A percentile compares a stretch with the other conserved stretches of the same genome.
Evolutionary conservation across 305 asterid species (phyloP).

Genomic region (Solanum hybrid): DNA sequence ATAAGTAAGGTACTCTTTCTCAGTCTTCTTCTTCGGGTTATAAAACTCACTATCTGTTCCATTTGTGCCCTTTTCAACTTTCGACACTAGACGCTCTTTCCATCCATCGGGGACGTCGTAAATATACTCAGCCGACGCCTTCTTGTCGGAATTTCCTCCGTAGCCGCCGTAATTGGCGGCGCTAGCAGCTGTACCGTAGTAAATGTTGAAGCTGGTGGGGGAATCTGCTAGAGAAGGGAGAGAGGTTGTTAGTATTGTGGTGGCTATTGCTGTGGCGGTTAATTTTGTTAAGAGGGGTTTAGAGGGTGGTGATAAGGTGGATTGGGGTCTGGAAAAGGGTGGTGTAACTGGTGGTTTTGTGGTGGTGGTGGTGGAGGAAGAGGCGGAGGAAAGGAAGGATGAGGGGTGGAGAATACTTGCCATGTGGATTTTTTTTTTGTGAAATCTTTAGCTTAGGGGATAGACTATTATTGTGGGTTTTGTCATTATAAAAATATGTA

Average conservation of each 20-base stretch:
- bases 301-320: slow-evolving; percentile 29
- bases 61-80: slow-evolving; percentile 78
- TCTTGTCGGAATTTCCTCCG: slow-evolving; percentile 86
- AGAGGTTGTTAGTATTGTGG: slow-evolving; percentile 44
- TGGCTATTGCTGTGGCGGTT: slow-evolving; percentile 65
- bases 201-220: slow-evolving; percentile 31
- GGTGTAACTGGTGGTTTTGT: slow-evolving; percentile 13
- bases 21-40: slow-evolving; percentile 77
- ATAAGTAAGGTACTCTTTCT: slow-evolving; percentile 68
- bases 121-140: slow-evolving; percentile 78
- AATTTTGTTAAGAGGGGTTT: slow-evolving; percentile 25
- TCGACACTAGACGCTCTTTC: slow-evolving; percentile 70
- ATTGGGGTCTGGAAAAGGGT: slow-evolving; percentile 26
- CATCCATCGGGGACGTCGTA: slow-evolving; percentile 94
- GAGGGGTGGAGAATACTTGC: slow-evolving; percentile 70
- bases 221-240: slow-evolving; percentile 46
- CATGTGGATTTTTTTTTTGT: slow-evolving; percentile 27
- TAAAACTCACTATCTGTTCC: slow-evolving; percentile 89
- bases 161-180: slow-evolving; percentile 89
- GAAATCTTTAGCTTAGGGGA: slow-evolving; percentile 19
- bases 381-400: slow-evolving; percentile 41
- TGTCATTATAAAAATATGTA: background rate
- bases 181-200: slow-evolving; percentile 95
- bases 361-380: slow-evolving; percentile 18
- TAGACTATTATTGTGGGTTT: slow-evolving; percentile 10